Base-by-base conservation (phyloP, 2,329 filamentous ascomycete genomes). In the Westerdykella aurantiaca region DNA sequence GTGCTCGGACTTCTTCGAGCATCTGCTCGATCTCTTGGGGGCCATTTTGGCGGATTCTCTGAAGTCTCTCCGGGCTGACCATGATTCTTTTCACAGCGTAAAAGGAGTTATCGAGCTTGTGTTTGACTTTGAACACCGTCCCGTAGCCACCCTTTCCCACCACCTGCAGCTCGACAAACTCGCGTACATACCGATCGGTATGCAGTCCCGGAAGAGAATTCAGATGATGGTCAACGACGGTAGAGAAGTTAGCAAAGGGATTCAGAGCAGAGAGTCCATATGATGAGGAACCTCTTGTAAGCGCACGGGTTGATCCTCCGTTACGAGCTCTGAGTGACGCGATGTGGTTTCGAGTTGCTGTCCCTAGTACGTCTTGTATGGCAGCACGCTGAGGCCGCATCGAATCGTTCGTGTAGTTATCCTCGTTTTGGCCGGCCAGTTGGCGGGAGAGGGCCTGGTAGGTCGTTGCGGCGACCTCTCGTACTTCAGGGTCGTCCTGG, bases 21-120 rank as follows among this genome's bases (percentile, higher is more conserved):
- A 83, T 71, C 39, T 66, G 70, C 52, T 81, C 77, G 34, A 82
- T 63, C 47, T 79, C 78, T 41, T 72, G 66, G 25, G 75, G 66
- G 1, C 75, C 76, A 17, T 72, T 69, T 41, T 73, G 66, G 38
- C 75, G 69, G n/a, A 81, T 70, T 49, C 71, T 72, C 31, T 72
- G 70, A 9, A 81, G 66, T 18, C 76, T 69, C 37, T 71, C 68
- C 33, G 73, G 66, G 39, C 75, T 78, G 6, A 85, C 67, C 0
- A 75, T 72, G 6, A 86, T 81, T 48, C 82, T 80, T 58, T 86
- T 86, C 39, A 86, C 72, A 0, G 82, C 82, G 54, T 85, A 86
- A 31, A 75, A 68, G 37, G 76, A 73, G 6, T 76, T 74, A 56
- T 86, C 82, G 5, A 85, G 73, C 40, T 75, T 73, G 50, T 85